Percentiles rank a stretch among this genome's conserved stretches.
phyloP scores from a whole-genome alignment of 2,329 filamentous ascomycete species.

The Cryphonectria carpinicola region DNA sequence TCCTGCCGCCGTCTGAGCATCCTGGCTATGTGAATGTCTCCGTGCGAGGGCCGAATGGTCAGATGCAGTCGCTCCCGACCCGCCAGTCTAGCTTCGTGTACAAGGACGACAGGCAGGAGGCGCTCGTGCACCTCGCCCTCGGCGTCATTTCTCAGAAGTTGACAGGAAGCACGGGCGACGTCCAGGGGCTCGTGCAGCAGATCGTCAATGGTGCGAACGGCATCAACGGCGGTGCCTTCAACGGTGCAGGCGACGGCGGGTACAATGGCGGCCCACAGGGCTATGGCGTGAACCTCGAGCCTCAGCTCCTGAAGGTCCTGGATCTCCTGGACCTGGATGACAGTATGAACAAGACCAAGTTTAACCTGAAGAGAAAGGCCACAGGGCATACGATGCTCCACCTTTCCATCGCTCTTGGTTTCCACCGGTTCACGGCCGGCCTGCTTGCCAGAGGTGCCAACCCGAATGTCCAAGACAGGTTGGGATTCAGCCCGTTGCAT shows the following conservation, averaged over 20 bases:
- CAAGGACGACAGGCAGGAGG: conserved; percentile 70
- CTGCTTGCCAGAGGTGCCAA: conserved; percentile 79
- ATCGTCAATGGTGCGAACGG: conserved; percentile 56
- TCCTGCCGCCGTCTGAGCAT: conserved; percentile 71
- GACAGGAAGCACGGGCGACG: conserved; percentile 65
- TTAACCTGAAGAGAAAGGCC: conserved; percentile 64
- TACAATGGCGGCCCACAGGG: conserved; percentile 37
- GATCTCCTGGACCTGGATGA: conserved; percentile 80
- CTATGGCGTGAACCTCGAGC: conserved; percentile 56
- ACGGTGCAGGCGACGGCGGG: conserved; percentile 36
- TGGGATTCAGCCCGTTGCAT: conserved; percentile 82
- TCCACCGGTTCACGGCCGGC: conserved; percentile 75
- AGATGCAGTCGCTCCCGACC: conserved; percentile 38
- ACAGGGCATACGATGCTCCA: conserved; percentile 84
- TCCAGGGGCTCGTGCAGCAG: conserved; percentile 61
- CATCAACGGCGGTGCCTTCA: conserved; percentile 49
- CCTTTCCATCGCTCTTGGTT: conserved; percentile 74
- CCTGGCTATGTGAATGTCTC: conserved; percentile 73
- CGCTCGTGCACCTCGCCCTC: conserved; percentile 70
- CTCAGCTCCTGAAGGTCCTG: conserved; percentile 72
- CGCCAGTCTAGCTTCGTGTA: conserved; percentile 70
- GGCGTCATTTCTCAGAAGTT: conserved; percentile 67
- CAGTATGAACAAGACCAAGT: conserved; percentile 66
- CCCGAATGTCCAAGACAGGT: conserved; percentile 73
- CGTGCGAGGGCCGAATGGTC: conserved; percentile 57